Percentiles rank a stretch among this genome's conserved stretches.
Evolutionary conservation across 306 rosid genomes (phyloP).

Genomic region (Glycyrrhiza uralensis): DNA sequence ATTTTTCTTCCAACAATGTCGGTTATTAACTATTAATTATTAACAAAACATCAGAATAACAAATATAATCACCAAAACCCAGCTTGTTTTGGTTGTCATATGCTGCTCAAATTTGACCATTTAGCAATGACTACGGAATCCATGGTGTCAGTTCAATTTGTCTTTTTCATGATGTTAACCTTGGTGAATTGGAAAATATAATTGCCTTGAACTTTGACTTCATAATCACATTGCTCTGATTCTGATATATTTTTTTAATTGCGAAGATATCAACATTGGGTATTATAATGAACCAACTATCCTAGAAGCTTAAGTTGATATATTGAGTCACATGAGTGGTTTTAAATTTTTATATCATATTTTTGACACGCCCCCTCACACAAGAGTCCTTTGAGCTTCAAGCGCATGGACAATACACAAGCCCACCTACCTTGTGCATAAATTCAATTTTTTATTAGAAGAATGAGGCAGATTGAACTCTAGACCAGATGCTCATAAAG

Average conservation of each 20-base stretch:
- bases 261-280: background rate
- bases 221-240: background rate
- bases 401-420: background rate
- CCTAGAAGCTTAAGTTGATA: too few relatives aligned
- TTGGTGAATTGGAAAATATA: background rate
- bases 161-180: background rate
- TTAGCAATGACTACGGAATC: background rate
- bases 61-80: background rate
- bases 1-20: background rate
- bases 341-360: too few relatives aligned
- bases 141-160: background rate
- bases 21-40: slow-evolving; percentile 4
- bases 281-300: too few relatives aligned
- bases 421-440: background rate
- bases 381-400: background rate
- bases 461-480: background rate
- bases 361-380: background rate
- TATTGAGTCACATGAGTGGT: too few relatives aligned
- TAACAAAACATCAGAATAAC: background rate
- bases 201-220: background rate
- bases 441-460: background rate
- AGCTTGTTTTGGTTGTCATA: background rate
- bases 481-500: background rate
- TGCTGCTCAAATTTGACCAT: background rate
- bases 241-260: background rate